A percentile compares a stretch with the other conserved stretches of the same genome.
Conservation (phyloP, 441 rosid genomes). For the Aquilaria agallochum region DNA sequence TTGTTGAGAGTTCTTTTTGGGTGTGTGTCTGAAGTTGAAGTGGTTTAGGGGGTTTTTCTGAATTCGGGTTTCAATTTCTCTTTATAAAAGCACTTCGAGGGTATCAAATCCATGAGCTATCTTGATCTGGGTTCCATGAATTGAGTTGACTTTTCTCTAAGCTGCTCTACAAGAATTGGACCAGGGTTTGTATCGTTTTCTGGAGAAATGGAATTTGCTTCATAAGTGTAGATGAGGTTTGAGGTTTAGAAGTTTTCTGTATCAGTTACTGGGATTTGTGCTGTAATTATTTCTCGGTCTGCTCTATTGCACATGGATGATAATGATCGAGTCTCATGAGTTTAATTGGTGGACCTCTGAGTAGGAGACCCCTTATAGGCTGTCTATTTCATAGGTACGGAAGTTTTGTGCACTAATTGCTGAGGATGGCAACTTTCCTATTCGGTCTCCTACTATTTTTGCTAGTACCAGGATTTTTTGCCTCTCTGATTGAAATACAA, state of each 20-base stretch:
- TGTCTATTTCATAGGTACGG: constrained; percentile 17
- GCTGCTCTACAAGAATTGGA: no score
- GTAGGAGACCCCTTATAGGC: constrained; percentile 13
- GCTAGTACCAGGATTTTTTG: constrained; percentile 34
- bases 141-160: no score
- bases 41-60: no score
- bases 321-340: background rate
- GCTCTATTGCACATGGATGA: background rate
- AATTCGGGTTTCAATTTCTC: no score
- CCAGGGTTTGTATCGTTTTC: no score
- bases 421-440: constrained; percentile 31
- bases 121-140: no score
- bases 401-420: constrained; percentile 11
- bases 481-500: constrained; percentile 33
- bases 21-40: background rate
- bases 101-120: no score
- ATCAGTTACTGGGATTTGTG: constrained; percentile 6
- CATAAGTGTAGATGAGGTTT: no score
- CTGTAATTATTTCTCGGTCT: constrained; percentile 4
- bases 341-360: constrained; percentile 3
- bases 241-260: background rate
- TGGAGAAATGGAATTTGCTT: no score
- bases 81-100: no score
- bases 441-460: constrained; percentile 37
- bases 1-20: constrained; percentile 10